phyloP scores from a whole-genome alignment of 2,329 filamentous ascomycete species.

The Ascochyta lentis region DNA sequence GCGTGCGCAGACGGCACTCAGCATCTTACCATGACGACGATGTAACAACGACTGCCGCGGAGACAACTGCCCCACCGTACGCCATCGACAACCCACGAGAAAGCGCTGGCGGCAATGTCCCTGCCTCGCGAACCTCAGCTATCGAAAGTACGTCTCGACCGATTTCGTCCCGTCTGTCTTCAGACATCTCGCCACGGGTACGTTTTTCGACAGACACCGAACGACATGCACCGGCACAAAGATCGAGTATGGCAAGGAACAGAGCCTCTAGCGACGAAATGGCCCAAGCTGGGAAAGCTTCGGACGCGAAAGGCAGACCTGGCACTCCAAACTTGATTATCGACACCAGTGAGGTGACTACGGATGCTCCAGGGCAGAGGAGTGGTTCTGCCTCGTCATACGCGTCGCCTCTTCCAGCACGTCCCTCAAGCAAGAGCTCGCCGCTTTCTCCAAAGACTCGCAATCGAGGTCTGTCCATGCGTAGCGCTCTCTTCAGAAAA shows the following conservation, averaged over 20 bases:
- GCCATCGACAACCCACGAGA: conserved; percentile 19
- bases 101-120: conserved; percentile 16
- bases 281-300: conserved; percentile 17
- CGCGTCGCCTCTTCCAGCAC: conserved; percentile 32
- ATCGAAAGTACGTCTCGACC: conserved; percentile 32
- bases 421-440: conserved; percentile 26
- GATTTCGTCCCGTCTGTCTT: conserved; percentile 34
- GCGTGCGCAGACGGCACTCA: conserved; percentile 40
- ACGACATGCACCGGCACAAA: conserved; percentile 26
- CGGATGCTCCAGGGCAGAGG: conserved; percentile 9
- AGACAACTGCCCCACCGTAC: conserved; percentile 21
- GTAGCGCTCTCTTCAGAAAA: conserved; percentile 53
- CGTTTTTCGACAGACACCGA: conserved; percentile 49
- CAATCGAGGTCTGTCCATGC: conserved; percentile 54
- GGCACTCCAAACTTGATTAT: conserved; percentile 45
- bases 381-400: conserved; percentile 14
- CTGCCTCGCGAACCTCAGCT: conserved; percentile 31
- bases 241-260: conserved; percentile 23
- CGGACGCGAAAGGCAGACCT: conserved; percentile 28
- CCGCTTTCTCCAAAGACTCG: conserved; percentile 47
- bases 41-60: conserved; percentile 16
- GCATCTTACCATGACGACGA: conserved; percentile 36
- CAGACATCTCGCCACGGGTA: conserved; percentile 41
- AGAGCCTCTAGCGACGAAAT: conserved; percentile 22
- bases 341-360: conserved; percentile 38